phyloP scores from a whole-genome alignment of 2,329 filamentous ascomycete genomes.

The Colletotrichum sojae region DNA sequence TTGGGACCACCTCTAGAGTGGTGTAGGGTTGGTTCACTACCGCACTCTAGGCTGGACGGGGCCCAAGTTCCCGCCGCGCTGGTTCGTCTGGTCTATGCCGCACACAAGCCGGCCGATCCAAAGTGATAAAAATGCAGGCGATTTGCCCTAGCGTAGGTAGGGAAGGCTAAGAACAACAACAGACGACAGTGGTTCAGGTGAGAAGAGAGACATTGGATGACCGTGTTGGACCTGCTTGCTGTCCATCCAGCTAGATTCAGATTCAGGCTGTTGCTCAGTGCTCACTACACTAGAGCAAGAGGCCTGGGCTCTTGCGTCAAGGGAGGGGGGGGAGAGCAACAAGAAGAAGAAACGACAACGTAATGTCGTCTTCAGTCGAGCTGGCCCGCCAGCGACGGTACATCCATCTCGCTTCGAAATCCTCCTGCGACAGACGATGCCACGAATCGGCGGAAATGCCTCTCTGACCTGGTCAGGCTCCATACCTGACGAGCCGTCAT shows the following conservation, averaged over 20 bases:
- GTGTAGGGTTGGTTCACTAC: no score
- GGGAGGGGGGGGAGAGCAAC: neutral
- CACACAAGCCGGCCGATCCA: conserved; percentile 24
- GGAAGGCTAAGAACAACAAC: neutral
- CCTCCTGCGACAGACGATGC: conserved; percentile 25
- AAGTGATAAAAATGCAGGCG: conserved; percentile 25
- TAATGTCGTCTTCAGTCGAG: conserved; percentile 14
- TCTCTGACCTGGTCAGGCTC: conserved; percentile 31
- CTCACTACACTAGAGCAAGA: conserved; percentile 5
- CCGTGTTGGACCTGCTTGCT: neutral
- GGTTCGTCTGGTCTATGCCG: conserved; percentile 32
- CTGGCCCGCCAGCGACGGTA: conserved; percentile 1
- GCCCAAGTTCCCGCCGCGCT: conserved; percentile 30
- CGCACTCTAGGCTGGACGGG: conserved; percentile 18
- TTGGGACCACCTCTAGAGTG: no score
- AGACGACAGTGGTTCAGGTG: conserved; percentile 19
- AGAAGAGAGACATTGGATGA: conserved; percentile 15
- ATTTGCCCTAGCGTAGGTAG: neutral
- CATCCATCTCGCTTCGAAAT: conserved; percentile 30
- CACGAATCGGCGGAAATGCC: conserved; percentile 31
- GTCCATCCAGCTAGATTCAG: no score
- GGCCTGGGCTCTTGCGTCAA: conserved; percentile 12
- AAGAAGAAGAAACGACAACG: neutral
- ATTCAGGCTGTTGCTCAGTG: no score
- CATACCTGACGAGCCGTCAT: conserved; percentile 17